Evolutionary conservation across 2,329 filamentous ascomycete species (phyloP), one percentile per base, ranked within the genome.

Genomic region (Paecilomyces formosus): DNA sequence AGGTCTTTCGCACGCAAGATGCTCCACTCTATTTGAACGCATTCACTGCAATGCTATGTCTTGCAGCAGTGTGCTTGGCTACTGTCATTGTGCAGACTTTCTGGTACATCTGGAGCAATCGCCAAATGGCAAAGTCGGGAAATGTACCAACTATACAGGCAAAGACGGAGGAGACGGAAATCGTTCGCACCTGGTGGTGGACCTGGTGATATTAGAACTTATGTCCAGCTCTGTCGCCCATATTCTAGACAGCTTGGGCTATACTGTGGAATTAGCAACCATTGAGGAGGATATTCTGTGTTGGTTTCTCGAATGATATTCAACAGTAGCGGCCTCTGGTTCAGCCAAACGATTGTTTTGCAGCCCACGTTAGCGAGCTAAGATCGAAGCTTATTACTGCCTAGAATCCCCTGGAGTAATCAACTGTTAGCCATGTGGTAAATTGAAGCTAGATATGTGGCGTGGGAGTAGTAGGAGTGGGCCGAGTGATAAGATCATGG

Each of bases 1-100:
- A 60, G 49, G 53, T 60, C 15, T 60, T 60, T 53, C 56, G 58
- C 13, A 60, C 58, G 3, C 30, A 53, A n/a, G 58, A 60, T 24
- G 58, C 58, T 15, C 58, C 58, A 30, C 58, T 57, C 15, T 60
- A 60, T 28, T 39, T 53, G 2, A 56, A 55, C 54, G 58, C 55
- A 15, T 15, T 60, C 6, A 60, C 58, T 3, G 58, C 58, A 39
- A 30, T 58, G 18, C 54, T 53, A 35, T 45, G 13, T 7, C 55
- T 60, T 15, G 55, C 58, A 26, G 58, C 39, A 6, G 55, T 55
- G 22, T 56, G 54, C 22, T 54, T 50, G 57, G 39, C 57, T 51
- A 52, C 26, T 8, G 49, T 50, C 35, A 54, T 61, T 1, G 31
- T 50, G 24, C 56, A 58, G 26, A 61, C n/a, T 15, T n/a, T 11